Conservation (phyloP, 2,329 filamentous ascomycete genomes). For the Xylaria sp. region DNA sequence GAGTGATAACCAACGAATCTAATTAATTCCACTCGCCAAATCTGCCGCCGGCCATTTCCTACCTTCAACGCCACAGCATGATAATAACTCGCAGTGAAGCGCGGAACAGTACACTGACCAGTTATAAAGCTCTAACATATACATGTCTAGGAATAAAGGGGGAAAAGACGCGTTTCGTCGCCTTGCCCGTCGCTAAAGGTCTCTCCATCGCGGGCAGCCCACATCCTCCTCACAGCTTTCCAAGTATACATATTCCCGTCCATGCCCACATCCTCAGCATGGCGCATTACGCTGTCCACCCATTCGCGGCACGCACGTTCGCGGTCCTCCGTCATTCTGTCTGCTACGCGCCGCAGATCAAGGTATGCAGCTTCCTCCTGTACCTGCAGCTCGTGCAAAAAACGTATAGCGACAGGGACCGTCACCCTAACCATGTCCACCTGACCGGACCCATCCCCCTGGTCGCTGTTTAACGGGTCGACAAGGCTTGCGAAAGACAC, state of each 20-base stretch:
- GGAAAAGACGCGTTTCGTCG: constrained; percentile 36
- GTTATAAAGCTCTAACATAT: constrained; percentile 36
- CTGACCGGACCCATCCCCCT: constrained; percentile 33
- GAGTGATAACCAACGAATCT: constrained; percentile 30
- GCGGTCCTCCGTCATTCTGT: constrained; percentile 36
- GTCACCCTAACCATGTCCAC: constrained; percentile 35
- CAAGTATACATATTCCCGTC: constrained; percentile 35
- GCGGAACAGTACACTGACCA: constrained; percentile 33
- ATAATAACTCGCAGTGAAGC: constrained; percentile 35
- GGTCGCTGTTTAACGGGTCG: constrained; percentile 35
- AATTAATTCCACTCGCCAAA: constrained; percentile 33
- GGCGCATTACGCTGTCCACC: constrained; percentile 36
- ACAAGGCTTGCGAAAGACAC: constrained; percentile 37
- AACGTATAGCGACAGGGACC: constrained; percentile 37
- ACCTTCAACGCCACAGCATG: constrained; percentile 34
- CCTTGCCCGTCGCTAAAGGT: constrained; percentile 35
- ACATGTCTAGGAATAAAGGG: constrained; percentile 34
- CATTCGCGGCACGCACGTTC: constrained; percentile 35
- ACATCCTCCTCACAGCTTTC: constrained; percentile 37
- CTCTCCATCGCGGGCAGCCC: constrained; percentile 36
- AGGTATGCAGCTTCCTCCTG: constrained; percentile 34
- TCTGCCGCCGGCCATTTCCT: constrained; percentile 35
- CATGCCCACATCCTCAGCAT: constrained; percentile 35
- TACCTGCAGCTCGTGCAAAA: constrained; percentile 37
- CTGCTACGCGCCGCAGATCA: constrained; percentile 35